These are phyloP conservation scores for Nakaseomyces bracarensis DNA, from an alignment of 1,139 yeast genomes.

Conservation along the genomic window DNA sequence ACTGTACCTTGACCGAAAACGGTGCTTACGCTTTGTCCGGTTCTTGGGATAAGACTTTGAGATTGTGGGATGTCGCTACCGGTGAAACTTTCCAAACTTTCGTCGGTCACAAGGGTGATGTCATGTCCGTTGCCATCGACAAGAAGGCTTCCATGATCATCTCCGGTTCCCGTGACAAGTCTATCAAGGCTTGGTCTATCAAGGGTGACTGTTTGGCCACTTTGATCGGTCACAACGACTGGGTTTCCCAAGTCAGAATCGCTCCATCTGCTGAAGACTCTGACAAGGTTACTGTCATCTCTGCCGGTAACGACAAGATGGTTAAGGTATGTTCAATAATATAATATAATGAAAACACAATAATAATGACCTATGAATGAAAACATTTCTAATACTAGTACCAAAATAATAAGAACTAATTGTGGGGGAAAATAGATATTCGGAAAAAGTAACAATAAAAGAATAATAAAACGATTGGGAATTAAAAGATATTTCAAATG, in stretches of 20 bases:
- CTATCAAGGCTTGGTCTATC: constrained; percentile 99
- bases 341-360: background rate
- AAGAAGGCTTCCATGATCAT: constrained; percentile 97
- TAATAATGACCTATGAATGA: too few species aligned
- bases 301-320: constrained; percentile 99
- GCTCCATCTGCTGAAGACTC: constrained; percentile 40
- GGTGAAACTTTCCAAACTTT: constrained; percentile 95
- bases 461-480: background rate
- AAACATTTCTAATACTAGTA: constrained; percentile 11
- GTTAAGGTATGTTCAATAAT: constrained; percentile 78
- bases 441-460: background rate
- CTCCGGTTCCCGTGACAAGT: constrained; percentile 98
- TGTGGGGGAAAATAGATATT: too few species aligned
- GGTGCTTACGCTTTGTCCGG: constrained; percentile 98
- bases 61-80: constrained; percentile 95
- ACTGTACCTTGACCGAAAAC: constrained; percentile 95
- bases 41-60: constrained; percentile 99
- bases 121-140: constrained; percentile 93
- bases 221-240: constrained; percentile 90
- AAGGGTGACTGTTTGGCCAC: constrained; percentile 97
- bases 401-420: too few species aligned
- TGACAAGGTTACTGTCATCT: constrained; percentile 63
- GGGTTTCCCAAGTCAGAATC: constrained; percentile 98
- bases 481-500: constrained; percentile 37
- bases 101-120: constrained; percentile 98